phyloP scores from a whole-genome alignment of 768 basidiomycete species.

The Boletus bicolor region DNA sequence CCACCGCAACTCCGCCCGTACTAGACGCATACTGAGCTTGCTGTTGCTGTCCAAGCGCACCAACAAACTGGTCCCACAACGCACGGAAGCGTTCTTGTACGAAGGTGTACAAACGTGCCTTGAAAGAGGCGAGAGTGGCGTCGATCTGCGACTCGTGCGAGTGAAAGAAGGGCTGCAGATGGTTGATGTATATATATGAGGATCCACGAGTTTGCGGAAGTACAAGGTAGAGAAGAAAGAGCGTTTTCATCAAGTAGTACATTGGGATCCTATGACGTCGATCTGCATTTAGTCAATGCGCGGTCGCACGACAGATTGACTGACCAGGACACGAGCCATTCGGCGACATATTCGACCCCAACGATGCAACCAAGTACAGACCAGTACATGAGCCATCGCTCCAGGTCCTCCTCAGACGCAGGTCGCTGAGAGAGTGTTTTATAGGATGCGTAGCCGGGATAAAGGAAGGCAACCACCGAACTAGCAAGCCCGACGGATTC shows the following conservation, averaged over 20 bases:
- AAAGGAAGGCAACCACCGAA: conserved; percentile 76
- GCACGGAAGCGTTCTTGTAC: conserved; percentile 60
- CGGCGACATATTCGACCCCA: conserved; percentile 76
- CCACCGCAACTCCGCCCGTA: conserved; percentile 22
- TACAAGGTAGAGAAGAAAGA: conserved; percentile 86
- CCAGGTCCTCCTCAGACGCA: conserved; percentile 78
- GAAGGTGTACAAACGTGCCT: conserved; percentile 56
- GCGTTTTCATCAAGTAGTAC: conserved; percentile 77
- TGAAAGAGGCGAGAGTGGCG: conserved; percentile 64
- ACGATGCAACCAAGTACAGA: conserved; percentile 82
- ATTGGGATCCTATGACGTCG: conserved; percentile 71
- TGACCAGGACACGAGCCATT: conserved; percentile 87
- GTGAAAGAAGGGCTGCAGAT: conserved; percentile 81
- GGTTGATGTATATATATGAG: conserved; percentile 74
- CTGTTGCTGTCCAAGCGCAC: conserved; percentile 45
- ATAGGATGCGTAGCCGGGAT: conserved; percentile 96
- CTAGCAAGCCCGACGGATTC: conserved; percentile 32
- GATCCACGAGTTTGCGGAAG: conserved; percentile 89
- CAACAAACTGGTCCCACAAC: conserved; percentile 63
- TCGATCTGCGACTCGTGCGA: conserved; percentile 86
- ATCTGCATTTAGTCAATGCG: conserved; percentile 10
- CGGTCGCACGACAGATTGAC: conserved; percentile 25
- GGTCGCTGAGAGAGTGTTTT: conserved; percentile 88
- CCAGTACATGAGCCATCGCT: conserved; percentile 98
- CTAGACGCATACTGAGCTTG: conserved; percentile 19